Evolutionary conservation across 148 eudicot genomes (phyloP).

Genomic region (Dianthus caryophyllus): DNA sequence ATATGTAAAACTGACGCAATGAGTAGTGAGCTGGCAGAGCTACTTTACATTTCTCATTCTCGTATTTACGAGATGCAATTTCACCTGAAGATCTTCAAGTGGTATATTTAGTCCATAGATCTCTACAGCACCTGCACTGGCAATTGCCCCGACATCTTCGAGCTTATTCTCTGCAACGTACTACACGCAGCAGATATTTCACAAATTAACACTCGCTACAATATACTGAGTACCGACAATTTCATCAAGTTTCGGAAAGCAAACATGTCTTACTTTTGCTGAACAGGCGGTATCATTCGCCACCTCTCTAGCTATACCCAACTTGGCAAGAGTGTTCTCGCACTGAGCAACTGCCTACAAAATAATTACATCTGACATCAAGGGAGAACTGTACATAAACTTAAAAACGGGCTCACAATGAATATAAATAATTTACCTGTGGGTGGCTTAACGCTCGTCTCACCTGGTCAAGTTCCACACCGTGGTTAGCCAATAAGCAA

Average conservation of each 20-base stretch:
- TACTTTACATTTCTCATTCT: no score
- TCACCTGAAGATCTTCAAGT: constrained; percentile 51
- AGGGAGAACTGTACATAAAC: no score
- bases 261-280: constrained; percentile 46
- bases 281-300: constrained; percentile 52
- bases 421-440: constrained; percentile 44
- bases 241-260: no score
- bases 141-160: constrained; percentile 47
- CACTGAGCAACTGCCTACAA: constrained; percentile 51
- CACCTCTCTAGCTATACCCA: constrained; percentile 42
- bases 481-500: constrained; percentile 48
- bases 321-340: constrained; percentile 39
- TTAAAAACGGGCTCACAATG: no score
- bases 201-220: no score
- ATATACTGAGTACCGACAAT: no score
- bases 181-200: no score
- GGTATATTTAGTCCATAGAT: constrained; percentile 49
- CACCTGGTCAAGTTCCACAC: constrained; percentile 34
- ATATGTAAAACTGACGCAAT: no score
- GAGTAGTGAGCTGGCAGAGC: no score
- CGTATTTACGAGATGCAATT: no score
- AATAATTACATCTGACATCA: no score
- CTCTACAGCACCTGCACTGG: constrained; percentile 49
- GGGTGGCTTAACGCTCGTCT: constrained; percentile 50
- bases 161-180: no score